Conservation (phyloP, 2,329 filamentous ascomycete genomes). For the Pseudogymnoascus sp. region DNA sequence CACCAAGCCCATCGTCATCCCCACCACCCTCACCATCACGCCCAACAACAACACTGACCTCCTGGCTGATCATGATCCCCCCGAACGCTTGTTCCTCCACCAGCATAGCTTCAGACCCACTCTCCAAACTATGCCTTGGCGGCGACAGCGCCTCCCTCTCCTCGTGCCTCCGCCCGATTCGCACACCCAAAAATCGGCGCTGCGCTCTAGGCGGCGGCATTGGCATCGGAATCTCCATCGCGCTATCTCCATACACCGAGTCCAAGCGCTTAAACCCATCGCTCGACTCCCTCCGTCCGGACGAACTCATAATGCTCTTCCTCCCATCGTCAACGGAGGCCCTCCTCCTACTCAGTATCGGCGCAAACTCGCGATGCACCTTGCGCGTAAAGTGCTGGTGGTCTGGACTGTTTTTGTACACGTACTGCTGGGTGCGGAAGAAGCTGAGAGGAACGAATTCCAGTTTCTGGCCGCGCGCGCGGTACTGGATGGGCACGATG, state of each 20-base stretch:
- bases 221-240: neutral
- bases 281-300: neutral
- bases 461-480: slow-evolving; percentile 42
- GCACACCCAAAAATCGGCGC: neutral
- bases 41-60: slow-evolving; percentile 47
- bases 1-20: neutral
- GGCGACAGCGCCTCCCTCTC: neutral
- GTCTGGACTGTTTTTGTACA: slow-evolving; percentile 45
- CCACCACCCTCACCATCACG: slow-evolving; percentile 14
- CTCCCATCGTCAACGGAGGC: slow-evolving; percentile 12
- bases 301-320: slow-evolving; percentile 2
- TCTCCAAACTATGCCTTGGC: slow-evolving; percentile 11
- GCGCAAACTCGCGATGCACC: slow-evolving; percentile 53
- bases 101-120: slow-evolving; percentile 16
- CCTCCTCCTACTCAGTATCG: slow-evolving; percentile 33
- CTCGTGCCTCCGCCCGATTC: neutral
- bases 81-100: slow-evolving; percentile 32
- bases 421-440: slow-evolving; percentile 59
- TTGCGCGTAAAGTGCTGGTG: slow-evolving; percentile 52
- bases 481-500: slow-evolving; percentile 53
- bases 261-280: neutral
- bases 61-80: slow-evolving; percentile 55
- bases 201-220: neutral
- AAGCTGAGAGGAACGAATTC: slow-evolving; percentile 55
- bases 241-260: neutral